Percentiles rank a stretch among this genome's conserved stretches.
These are phyloP conservation scores for Leptodermis oblonga DNA, from an alignment of 257 asterid genomes.

Conservation along the genomic window DNA sequence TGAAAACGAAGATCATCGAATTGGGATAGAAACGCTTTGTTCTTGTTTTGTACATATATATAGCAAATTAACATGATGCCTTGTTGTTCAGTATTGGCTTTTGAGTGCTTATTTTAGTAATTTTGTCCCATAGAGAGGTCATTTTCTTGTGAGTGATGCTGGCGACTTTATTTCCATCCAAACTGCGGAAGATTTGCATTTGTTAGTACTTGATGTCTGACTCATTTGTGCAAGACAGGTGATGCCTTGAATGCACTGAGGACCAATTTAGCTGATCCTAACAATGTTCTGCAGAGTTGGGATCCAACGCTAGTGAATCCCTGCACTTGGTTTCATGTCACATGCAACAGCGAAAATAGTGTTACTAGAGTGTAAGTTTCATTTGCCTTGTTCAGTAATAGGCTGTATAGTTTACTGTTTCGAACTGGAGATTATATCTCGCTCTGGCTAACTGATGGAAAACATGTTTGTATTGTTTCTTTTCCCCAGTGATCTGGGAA, in stretches of 20 bases:
- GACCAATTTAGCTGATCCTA: constrained; percentile 82
- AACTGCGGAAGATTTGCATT: neutral
- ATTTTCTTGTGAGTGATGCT: neutral
- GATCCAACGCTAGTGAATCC: constrained; percentile 96
- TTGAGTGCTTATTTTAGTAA: neutral
- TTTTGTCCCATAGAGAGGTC: neutral
- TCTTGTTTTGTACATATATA: neutral
- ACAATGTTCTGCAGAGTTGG: constrained; percentile 94
- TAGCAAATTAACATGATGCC: neutral
- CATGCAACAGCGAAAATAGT: constrained; percentile 72
- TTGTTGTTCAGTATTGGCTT: neutral
- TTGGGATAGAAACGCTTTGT: too few relatives aligned
- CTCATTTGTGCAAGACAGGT: constrained; percentile 45
- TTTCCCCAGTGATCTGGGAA: constrained; percentile 83
- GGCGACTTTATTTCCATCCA: too few relatives aligned
- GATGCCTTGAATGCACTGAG: constrained; percentile 85
- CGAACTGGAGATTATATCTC: neutral
- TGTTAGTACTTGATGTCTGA: constrained; percentile 1
- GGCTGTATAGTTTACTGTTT: constrained; percentile 11
- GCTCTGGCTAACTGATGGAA: constrained; percentile 5
- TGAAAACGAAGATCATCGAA: too few relatives aligned
- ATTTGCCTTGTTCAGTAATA: neutral
- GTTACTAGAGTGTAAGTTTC: constrained; percentile 88
- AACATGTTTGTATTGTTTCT: constrained; percentile 14
- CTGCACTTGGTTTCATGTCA: constrained; percentile 96